Base-by-base conservation (phyloP, 2,329 filamentous ascomycete genomes). In the Penicillium sp. region DNA sequence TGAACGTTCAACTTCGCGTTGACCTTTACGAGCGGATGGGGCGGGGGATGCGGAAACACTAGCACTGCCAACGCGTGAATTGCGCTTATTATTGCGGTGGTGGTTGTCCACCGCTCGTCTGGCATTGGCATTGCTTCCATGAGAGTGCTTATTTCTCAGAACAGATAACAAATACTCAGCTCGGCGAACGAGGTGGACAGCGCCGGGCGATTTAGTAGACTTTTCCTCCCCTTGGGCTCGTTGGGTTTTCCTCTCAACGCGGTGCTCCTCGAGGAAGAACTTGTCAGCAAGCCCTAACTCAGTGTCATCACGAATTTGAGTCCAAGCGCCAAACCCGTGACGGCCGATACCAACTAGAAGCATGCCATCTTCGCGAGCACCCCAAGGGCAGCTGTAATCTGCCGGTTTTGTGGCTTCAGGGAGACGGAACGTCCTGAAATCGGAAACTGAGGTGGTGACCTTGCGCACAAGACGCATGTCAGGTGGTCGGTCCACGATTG, bases 221-320 rank as follows among this genome's bases (percentile, higher is more conserved):
- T 77, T 77, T 24, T 73, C 71, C n/a, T 74, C 90, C 16, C 81
- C 81, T 66, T 86, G 86, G 59, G 84, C 77, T 31, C 94, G 88
- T 73, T 97, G 92, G 67, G 94, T 92, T 72, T 97, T 97, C 77
- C 95, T 94, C 72, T 96, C 94, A 16, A 97, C 93, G n/a, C 93
- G 89, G 72, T 97, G 92, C 73, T 99, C 95, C 71, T 99, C 94
- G 1, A 99, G 78, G 77, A 96, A 99, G 71, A 97, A 90, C 69
- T 97, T 97, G 66, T 96, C 92, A 1, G 80, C 78, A 77, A 99
- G 87, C 8, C 87, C 89, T 19, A 99, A 84, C 28, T 97, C 92
- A 1, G 85, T 77, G 68, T 99, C 94, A 64, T 99, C 94, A 6
- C 94, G 88, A 66, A 99, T 97, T 64, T 92, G 89, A 1, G 88